Evolutionary conservation across 2,329 filamentous ascomycete species (phyloP).

Genomic region (Aspergillus intermedius): DNA sequence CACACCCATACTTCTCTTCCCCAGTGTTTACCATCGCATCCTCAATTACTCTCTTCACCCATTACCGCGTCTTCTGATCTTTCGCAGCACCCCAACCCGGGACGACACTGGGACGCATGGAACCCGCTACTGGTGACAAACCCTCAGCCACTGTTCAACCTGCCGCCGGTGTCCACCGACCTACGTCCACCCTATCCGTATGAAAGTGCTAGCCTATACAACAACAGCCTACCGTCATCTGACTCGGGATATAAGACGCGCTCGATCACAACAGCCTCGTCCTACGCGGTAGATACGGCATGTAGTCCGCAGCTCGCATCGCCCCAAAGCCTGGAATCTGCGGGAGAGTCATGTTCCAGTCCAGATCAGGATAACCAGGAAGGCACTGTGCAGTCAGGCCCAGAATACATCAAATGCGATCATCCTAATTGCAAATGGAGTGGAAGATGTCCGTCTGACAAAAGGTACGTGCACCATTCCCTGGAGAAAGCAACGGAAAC

Average conservation of each 20-base stretch:
- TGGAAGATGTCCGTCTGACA: slow-evolving; percentile 36
- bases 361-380: neutral
- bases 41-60: slow-evolving; percentile 8
- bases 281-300: slow-evolving; percentile 20
- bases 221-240: slow-evolving; percentile 20
- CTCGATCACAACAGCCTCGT: slow-evolving; percentile 19
- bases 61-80: slow-evolving; percentile 14
- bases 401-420: slow-evolving; percentile 23
- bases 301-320: slow-evolving; percentile 21
- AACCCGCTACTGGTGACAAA: slow-evolving; percentile 27
- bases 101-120: slow-evolving; percentile 24
- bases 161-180: slow-evolving; percentile 9
- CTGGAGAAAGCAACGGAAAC: neutral
- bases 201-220: slow-evolving; percentile 26
- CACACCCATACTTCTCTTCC: slow-evolving; percentile 13
- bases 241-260: slow-evolving; percentile 34
- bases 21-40: slow-evolving; percentile 13
- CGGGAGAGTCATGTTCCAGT: slow-evolving; percentile 5
- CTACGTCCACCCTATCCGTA: slow-evolving; percentile 11
- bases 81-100: slow-evolving; percentile 14
- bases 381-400: slow-evolving; percentile 32
- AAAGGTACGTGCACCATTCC: slow-evolving; percentile 23
- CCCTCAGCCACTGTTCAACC: slow-evolving; percentile 11
- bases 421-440: slow-evolving; percentile 26
- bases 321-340: slow-evolving; percentile 13